phyloP scores from a whole-genome alignment of 148 eudicot species.

The Agrostemma githago region DNA sequence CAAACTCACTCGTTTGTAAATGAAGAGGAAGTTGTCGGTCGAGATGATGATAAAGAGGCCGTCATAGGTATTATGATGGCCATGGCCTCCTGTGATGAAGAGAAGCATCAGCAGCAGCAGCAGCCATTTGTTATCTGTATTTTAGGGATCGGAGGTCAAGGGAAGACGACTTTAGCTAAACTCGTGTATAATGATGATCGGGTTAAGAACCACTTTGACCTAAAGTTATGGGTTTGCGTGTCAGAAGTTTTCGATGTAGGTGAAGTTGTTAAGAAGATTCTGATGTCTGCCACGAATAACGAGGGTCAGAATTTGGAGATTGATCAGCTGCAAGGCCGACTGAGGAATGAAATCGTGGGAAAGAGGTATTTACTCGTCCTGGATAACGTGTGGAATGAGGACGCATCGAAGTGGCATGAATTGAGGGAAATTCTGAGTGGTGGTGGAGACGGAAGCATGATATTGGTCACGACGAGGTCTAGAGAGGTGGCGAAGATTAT shows the following conservation, averaged over 20 bases:
- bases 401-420: constrained; percentile 12
- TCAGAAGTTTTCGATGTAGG: constrained; percentile 6
- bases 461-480: constrained; percentile 23
- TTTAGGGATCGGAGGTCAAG: constrained; percentile 27
- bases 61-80: constrained; percentile 4
- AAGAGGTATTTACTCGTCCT: constrained; percentile 16
- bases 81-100: background rate
- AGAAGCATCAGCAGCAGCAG: background rate
- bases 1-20: constrained; percentile 17
- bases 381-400: constrained; percentile 19
- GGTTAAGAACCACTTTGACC: constrained; percentile 16
- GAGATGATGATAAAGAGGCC: constrained; percentile 25
- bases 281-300: background rate
- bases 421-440: constrained; percentile 4
- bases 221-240: constrained; percentile 28
- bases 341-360: background rate
- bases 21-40: constrained; percentile 21
- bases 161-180: constrained; percentile 28
- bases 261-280: constrained; percentile 8
- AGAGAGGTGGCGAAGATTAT: constrained; percentile 13
- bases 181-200: constrained; percentile 19
- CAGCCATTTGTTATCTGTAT: constrained; percentile 17
- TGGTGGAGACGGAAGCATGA: constrained; percentile 17
- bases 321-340: constrained; percentile 8
- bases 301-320: background rate